Percentiles rank a stretch among this genome's conserved stretches.
Conservation (phyloP, 73 alveolate species). For the Loxodes magnus region DNA sequence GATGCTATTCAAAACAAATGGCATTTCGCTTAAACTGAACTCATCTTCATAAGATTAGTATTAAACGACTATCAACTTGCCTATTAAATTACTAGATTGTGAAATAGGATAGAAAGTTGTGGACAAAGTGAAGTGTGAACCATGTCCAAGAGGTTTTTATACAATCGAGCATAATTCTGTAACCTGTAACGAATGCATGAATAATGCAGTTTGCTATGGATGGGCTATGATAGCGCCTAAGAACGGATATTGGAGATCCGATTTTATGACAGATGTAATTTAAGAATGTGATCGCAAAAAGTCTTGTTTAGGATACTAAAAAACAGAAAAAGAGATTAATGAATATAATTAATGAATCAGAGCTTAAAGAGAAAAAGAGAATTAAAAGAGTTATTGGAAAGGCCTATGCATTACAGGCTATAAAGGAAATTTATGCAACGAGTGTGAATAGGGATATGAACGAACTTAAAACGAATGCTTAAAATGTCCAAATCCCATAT, state of each 20-base stretch:
- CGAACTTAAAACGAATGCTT: not conserved
- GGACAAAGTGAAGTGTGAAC: not conserved
- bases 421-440: not conserved
- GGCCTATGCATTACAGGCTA: conserved; percentile 3
- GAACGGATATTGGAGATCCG: not conserved
- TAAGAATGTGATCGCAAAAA: not conserved
- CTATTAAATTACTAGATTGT: not conserved
- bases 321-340: no score
- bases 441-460: not conserved
- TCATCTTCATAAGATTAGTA: not conserved
- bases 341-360: no score
- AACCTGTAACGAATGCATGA: not conserved
- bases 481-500: not conserved
- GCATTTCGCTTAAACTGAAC: not conserved
- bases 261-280: not conserved
- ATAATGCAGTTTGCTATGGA: conserved; percentile 4
- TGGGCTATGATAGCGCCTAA: not conserved
- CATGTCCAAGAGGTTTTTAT: not conserved
- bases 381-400: no score
- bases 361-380: no score
- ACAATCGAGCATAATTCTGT: not conserved
- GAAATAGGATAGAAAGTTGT: not conserved
- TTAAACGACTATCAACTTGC: not conserved
- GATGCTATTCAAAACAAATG: not conserved
- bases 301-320: not conserved